A percentile compares a stretch with the other conserved stretches of the same genome.
Conservation (phyloP, 768 basidiomycete genomes). For the Auricularia heimuer region DNA sequence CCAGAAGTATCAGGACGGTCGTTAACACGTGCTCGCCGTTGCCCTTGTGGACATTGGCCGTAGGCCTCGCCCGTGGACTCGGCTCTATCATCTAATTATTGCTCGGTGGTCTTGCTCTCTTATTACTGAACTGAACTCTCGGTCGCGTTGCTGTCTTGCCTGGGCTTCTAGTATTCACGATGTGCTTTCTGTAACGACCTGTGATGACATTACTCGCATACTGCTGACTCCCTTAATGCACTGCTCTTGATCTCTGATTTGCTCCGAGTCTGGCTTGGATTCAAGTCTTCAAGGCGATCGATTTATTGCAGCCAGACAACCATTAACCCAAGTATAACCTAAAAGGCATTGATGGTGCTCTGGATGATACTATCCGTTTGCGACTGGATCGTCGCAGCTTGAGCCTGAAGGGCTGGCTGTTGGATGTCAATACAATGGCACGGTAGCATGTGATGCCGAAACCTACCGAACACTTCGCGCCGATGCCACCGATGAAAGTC, state of each 20-base stretch:
- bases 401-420: not conserved
- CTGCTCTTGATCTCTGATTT: too few relatives aligned
- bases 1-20: constrained; percentile 56
- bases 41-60: not conserved
- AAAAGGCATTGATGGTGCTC: not conserved
- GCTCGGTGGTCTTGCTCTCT: not conserved
- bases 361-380: not conserved
- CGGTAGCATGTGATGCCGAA: not conserved
- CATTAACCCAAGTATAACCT: too few relatives aligned
- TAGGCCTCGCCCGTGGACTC: not conserved
- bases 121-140: not conserved
- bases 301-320: too few relatives aligned
- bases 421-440: not conserved
- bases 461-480: not conserved
- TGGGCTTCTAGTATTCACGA: not conserved
- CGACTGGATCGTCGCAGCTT: not conserved
- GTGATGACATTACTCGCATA: not conserved
- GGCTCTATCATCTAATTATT: not conserved
- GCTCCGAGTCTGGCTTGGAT: too few relatives aligned
- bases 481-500: not conserved
- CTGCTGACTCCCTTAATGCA: too few relatives aligned
- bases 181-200: not conserved
- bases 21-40: not conserved
- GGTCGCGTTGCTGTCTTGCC: not conserved
- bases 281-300: too few relatives aligned